Evolutionary conservation across 108 stramenopile genomes (phyloP).

Genomic region (Pseudonitzschia multistriata): DNA sequence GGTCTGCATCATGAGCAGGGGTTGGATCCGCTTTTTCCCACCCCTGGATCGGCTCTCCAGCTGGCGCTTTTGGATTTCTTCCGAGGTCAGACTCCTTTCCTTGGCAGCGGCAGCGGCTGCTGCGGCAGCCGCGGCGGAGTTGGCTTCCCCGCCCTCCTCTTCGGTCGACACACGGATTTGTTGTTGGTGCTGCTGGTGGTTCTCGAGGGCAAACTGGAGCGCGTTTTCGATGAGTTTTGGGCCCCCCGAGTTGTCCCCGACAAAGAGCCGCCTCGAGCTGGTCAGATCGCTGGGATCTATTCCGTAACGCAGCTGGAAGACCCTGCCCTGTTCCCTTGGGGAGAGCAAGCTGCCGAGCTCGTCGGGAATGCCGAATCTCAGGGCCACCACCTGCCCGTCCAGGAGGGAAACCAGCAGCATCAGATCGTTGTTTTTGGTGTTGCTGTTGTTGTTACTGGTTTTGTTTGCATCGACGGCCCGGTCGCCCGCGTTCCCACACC

Average conservation of each 20-base stretch:
- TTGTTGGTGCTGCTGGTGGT: background rate
- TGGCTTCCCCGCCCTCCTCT: slow-evolving; percentile 13
- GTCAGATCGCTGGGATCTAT: slow-evolving; percentile 52
- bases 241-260: slow-evolving; percentile 59
- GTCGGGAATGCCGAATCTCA: slow-evolving; percentile 62
- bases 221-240: slow-evolving; percentile 85
- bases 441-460: no score
- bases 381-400: slow-evolving; percentile 80
- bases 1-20: slow-evolving; percentile 52
- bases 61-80: slow-evolving; percentile 21
- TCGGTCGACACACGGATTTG: background rate
- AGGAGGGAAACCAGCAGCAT: slow-evolving; percentile 73
- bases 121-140: background rate
- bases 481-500: no score
- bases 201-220: slow-evolving; percentile 50
- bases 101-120: slow-evolving; percentile 2
- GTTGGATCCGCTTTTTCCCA: slow-evolving; percentile 67
- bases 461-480: background rate
- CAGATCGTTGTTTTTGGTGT: slow-evolving; percentile 9
- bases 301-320: slow-evolving; percentile 79
- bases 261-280: slow-evolving; percentile 44
- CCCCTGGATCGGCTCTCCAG: slow-evolving; percentile 37
- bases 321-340: slow-evolving; percentile 44
- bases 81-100: slow-evolving; percentile 16
- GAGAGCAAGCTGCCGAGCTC: slow-evolving; percentile 74